A percentile compares a stretch with the other conserved stretches of the same genome.
Conservation (phyloP, 768 basidiomycete genomes). For the Amanita rubescens region DNA sequence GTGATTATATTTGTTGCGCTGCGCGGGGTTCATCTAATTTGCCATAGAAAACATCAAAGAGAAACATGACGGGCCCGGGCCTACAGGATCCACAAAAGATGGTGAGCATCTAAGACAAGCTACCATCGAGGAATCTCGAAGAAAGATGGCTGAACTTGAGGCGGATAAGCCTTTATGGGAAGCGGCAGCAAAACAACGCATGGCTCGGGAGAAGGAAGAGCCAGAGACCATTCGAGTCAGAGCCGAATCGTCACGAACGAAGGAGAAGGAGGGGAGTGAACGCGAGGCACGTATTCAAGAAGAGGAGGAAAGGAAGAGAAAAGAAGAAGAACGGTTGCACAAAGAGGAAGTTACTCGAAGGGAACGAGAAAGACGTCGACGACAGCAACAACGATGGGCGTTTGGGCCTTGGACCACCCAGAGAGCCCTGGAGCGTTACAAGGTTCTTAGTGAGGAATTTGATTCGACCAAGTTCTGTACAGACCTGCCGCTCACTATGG, state of each 20-base stretch:
- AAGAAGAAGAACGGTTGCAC: slow-evolving; percentile 20
- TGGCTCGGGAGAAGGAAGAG: slow-evolving; percentile 20
- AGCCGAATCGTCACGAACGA: not conserved
- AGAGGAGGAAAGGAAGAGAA: slow-evolving; percentile 20
- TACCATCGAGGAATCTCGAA: slow-evolving; percentile 54
- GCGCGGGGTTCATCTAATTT: not conserved
- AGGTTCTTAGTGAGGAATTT: slow-evolving; percentile 50
- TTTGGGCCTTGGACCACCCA: slow-evolving; percentile 54
- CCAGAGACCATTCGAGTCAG: slow-evolving; percentile 9
- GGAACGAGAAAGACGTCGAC: slow-evolving; percentile 33
- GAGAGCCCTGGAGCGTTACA: slow-evolving; percentile 69
- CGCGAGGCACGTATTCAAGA: slow-evolving; percentile 12
- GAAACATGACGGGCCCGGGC: not conserved
- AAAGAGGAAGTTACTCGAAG: slow-evolving; percentile 29
- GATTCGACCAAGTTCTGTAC: slow-evolving; percentile 51
- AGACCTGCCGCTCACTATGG: slow-evolving; percentile 46
- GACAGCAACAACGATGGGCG: slow-evolving; percentile 46
- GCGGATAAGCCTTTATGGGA: slow-evolving; percentile 58
- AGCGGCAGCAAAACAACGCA: slow-evolving; percentile 39
- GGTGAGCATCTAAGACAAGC: slow-evolving; percentile 30
- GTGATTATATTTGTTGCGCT: not conserved
- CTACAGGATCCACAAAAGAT: not conserved
- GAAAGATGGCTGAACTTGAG: slow-evolving; percentile 63
- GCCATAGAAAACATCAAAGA: not conserved
- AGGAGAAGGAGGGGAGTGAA: slow-evolving; percentile 2